phyloP scores from a whole-genome alignment of 768 basidiomycete genomes.

The Mycena filopes region DNA sequence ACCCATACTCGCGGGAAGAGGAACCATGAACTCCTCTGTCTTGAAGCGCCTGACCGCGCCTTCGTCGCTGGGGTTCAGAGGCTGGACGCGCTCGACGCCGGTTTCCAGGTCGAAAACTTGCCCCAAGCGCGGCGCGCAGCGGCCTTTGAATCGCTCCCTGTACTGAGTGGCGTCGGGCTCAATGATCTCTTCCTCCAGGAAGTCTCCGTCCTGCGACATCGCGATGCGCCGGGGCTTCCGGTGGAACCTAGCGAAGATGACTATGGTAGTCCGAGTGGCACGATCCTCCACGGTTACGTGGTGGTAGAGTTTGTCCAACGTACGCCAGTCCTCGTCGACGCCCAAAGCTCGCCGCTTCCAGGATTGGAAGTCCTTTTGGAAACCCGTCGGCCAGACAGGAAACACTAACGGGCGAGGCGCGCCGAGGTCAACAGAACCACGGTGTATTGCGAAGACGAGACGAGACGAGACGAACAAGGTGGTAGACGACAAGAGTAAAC shows the following conservation, averaged over 20 bases:
- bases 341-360: too few species aligned
- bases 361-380: background rate
- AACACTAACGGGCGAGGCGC: too few species aligned
- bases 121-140: background rate
- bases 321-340: slow-evolving; percentile 1
- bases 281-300: background rate
- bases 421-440: too few species aligned
- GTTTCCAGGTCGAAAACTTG: background rate
- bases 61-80: background rate
- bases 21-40: background rate
- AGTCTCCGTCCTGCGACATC: background rate
- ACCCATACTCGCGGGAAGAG: background rate
- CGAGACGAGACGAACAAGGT: background rate
- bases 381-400: too few species aligned
- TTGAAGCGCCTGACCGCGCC: background rate
- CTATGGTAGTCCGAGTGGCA: background rate
- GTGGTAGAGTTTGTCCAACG: background rate
- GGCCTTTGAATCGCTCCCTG: background rate
- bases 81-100: background rate
- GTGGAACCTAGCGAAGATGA: background rate
- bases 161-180: background rate
- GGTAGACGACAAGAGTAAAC: background rate
- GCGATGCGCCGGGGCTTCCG: background rate
- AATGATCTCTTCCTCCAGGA: background rate
- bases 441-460: too few species aligned